Base-by-base conservation (phyloP, 176 grass and related monocot species). In the Cenchrus fungigraminus region DNA sequence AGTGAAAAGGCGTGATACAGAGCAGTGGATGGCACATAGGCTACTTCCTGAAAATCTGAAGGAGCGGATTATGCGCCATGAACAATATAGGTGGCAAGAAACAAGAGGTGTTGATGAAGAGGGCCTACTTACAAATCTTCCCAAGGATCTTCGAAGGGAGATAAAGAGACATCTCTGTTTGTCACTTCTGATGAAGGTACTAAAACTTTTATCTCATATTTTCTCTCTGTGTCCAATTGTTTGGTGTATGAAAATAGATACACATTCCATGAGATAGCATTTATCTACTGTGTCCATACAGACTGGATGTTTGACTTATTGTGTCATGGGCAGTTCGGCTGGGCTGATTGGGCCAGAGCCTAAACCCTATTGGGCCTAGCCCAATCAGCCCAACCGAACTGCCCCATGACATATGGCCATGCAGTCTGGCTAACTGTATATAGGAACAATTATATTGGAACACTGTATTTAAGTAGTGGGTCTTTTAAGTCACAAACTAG, bases 71-170 rank as follows among this genome's bases (percentile, higher is more conserved):
- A 62, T 86, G 55, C 93, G 90, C 46, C 83, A 99, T 56, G 93
- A 95, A 66, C 97, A 95, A 53, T 98, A 98, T 77, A 98, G 77
- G 81, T 98, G 93, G 93, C 93, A 98, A 85, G 97, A 98, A 90
- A 98, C 97, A 84, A 90, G 93, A 89, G 97, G 97, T 4, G 93
- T 98, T 73, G 91, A 98, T 79, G 97, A 98, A 94, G 89, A 94
- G 19, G 75, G 73, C 25, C 88, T 98, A 87, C 93, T 98, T 80
- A 59, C 68, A 70, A 98, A 91, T 68, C 97, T 98, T 85, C 93
- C 97, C 49, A 98, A 98, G 84, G 89, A 98, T 86, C 91, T 98
- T 78, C 89, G 93, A 73, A 92, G 90, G 60, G 97, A 94, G 65
- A 95, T 95, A 91, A 95, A 95, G 49, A 79, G 86, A 4, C 97